Evolutionary conservation across 1,284 basidiomycete species (phyloP).

Genomic region (Rhizoctonia solani): DNA sequence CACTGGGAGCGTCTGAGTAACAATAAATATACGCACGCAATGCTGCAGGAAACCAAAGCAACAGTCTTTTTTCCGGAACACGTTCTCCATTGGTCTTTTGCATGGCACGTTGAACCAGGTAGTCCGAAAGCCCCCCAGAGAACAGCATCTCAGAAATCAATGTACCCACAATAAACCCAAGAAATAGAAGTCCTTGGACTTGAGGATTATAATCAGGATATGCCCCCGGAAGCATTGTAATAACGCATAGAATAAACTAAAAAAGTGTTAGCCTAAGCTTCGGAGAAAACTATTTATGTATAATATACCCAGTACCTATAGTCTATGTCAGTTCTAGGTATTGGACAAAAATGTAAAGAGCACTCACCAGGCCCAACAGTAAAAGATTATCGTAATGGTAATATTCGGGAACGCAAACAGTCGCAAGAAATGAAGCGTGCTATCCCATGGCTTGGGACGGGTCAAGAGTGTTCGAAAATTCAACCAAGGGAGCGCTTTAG

Average conservation of each 20-base stretch:
- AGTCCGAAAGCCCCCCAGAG: conserved; percentile 39
- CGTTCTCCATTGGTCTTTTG: conserved; percentile 26
- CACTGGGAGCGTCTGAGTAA: neutral
- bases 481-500: conserved; percentile 33
- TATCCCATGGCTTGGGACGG: conserved; percentile 36
- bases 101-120: conserved; percentile 35
- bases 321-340: neutral
- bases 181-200: conserved; percentile 38
- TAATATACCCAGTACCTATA: conserved; percentile 38
- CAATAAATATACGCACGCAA: neutral
- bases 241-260: conserved; percentile 38
- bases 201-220: conserved; percentile 36
- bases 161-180: conserved; percentile 39
- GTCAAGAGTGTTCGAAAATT: conserved; percentile 34
- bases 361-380: conserved; percentile 40
- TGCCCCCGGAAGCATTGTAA: conserved; percentile 37
- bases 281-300: neutral
- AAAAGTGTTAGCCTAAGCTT: neutral
- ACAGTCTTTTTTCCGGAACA: conserved; percentile 37
- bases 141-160: conserved; percentile 37
- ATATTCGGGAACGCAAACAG: conserved; percentile 39
- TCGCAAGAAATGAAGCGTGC: conserved; percentile 33
- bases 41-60: conserved; percentile 38
- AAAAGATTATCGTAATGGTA: conserved; percentile 37
- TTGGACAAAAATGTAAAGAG: neutral